A percentile compares a stretch with the other conserved stretches of the same genome.
Conservation (phyloP, 805 yeast genomes). For the Kuraishia hungarica region DNA sequence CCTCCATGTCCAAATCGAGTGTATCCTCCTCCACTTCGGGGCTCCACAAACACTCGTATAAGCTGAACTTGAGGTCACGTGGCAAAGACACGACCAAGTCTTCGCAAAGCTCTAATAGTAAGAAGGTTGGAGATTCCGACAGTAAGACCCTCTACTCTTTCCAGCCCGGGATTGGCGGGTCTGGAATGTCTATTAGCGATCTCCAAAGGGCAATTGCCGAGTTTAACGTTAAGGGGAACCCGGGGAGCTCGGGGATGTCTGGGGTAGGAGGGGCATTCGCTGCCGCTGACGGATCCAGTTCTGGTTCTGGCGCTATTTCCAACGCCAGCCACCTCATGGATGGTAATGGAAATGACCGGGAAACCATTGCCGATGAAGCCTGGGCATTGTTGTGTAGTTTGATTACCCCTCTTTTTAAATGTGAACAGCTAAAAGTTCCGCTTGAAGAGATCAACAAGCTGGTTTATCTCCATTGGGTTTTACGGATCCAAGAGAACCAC, state of each 20-base stretch:
- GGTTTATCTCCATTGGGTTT: conserved; percentile 25
- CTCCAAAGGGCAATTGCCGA: conserved; percentile 20
- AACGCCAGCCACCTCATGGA: background rate
- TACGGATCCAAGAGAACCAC: conserved; percentile 9
- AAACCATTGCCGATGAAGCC: conserved; percentile 35
- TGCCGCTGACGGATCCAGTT: no score
- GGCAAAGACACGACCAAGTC: conserved; percentile 23
- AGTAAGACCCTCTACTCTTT: conserved; percentile 28
- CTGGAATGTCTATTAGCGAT: conserved; percentile 19
- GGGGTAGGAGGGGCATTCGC: background rate
- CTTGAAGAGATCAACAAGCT: conserved; percentile 49
- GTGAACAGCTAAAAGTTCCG: conserved; percentile 40
- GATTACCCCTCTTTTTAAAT: conserved; percentile 37
- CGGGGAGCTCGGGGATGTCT: conserved; percentile 9
- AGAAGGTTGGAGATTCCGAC: conserved; percentile 18
- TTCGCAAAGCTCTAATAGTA: conserved; percentile 29
- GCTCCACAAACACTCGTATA: conserved; percentile 20
- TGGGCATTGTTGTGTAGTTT: conserved; percentile 37
- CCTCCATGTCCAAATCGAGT: background rate
- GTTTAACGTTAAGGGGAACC: conserved; percentile 14
- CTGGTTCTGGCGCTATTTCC: no score
- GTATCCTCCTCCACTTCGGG: conserved; percentile 3
- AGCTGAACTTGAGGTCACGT: conserved; percentile 17
- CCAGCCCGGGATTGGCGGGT: conserved; percentile 17
- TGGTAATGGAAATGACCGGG: conserved; percentile 21